Evolutionary conservation across 164 flowering plant species (phyloP).

Genomic region (Liriodendron chinense): DNA sequence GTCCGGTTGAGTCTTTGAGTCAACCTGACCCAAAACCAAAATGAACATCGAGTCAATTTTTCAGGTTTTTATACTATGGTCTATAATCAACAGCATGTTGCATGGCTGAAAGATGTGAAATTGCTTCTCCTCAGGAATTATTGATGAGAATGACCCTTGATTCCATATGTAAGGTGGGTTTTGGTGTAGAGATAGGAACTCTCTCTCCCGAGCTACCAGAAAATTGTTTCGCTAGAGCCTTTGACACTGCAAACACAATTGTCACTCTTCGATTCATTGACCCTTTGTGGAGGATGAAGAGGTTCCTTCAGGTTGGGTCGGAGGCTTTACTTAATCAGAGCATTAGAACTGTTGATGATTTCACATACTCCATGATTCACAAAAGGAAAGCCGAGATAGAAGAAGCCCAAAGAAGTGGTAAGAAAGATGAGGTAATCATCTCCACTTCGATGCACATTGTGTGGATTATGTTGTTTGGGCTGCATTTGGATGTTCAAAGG

Average conservation of each 20-base stretch:
- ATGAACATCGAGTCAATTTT: background rate
- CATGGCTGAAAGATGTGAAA: background rate
- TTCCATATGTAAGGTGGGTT: constrained; percentile 95
- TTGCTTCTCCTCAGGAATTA: constrained; percentile 46
- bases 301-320: constrained; percentile 60
- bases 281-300: constrained; percentile 84
- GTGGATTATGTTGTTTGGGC: background rate
- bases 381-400: constrained; percentile 68
- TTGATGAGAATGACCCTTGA: constrained; percentile 96
- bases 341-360: constrained; percentile 71
- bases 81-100: background rate
- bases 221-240: constrained; percentile 69
- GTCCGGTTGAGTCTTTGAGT: too few relatives aligned
- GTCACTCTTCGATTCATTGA: constrained; percentile 84
- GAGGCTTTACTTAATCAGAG: constrained; percentile 76
- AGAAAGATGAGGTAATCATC: constrained; percentile 14
- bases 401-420: constrained; percentile 29
- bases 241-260: constrained; percentile 77
- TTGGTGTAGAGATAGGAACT: constrained; percentile 91
- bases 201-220: constrained; percentile 68
- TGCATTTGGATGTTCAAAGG: background rate
- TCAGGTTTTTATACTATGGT: background rate
- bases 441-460: background rate
- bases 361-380: constrained; percentile 72
- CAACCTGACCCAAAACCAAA: too few relatives aligned